A percentile compares a stretch with the other conserved stretches of the same genome.
Conservation (phyloP, 495 filamentous ascomycete genomes). For the Penicillium soppii region DNA sequence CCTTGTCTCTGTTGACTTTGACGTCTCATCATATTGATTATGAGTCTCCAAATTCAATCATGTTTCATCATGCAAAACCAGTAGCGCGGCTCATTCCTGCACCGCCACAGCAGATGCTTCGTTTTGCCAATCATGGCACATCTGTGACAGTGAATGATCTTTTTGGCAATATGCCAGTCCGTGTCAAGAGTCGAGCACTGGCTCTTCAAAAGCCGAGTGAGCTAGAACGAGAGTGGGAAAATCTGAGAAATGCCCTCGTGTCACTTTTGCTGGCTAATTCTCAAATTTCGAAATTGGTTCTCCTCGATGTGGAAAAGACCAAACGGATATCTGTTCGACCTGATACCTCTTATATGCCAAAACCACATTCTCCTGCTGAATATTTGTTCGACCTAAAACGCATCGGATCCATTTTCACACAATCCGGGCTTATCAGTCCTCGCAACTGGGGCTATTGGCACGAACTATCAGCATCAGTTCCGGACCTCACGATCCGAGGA, state of each 20-base stretch:
- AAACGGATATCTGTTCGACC: slow-evolving; percentile 34
- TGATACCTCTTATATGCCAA: background rate
- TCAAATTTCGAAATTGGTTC: slow-evolving; percentile 30
- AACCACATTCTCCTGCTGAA: background rate
- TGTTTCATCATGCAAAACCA: slow-evolving; percentile 67
- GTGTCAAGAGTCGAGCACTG: slow-evolving; percentile 76
- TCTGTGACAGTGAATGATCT: slow-evolving; percentile 78
- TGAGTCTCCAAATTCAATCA: slow-evolving; percentile 65
- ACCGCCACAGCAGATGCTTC: slow-evolving; percentile 56
- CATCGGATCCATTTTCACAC: slow-evolving; percentile 58
- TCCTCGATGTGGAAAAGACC: slow-evolving; percentile 31
- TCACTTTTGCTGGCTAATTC: slow-evolving; percentile 63
- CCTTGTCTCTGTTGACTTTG: slow-evolving; percentile 74
- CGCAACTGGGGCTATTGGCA: slow-evolving; percentile 60
- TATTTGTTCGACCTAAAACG: slow-evolving; percentile 24
- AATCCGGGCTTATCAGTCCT: slow-evolving; percentile 59
- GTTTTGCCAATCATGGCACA: slow-evolving; percentile 66
- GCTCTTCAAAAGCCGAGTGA: slow-evolving; percentile 48
- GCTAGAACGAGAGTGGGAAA: slow-evolving; percentile 68
- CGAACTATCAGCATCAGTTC: slow-evolving; percentile 60
- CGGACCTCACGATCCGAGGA: slow-evolving; percentile 59
- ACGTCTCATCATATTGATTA: slow-evolving; percentile 70
- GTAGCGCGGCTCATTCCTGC: slow-evolving; percentile 69
- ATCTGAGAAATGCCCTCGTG: slow-evolving; percentile 57
- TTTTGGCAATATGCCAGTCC: slow-evolving; percentile 94